Percentiles rank a stretch among this genome's conserved stretches.
Conservation (phyloP, 345 rosid species). For the Firmiana major region DNA sequence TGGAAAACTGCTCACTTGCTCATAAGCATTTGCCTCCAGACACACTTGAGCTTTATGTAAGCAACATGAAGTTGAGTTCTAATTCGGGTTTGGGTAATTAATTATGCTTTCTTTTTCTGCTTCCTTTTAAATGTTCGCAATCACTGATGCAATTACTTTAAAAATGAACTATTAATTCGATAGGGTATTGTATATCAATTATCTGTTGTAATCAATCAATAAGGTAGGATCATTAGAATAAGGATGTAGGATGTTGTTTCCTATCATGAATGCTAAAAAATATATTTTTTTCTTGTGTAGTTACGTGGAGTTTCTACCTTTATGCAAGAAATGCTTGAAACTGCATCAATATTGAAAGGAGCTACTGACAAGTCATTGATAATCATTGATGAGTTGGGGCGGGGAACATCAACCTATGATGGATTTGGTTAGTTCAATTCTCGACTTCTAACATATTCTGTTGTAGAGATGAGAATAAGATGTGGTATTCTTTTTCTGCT, state of each 20-base stretch:
- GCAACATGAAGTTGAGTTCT: background rate
- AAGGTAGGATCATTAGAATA: background rate
- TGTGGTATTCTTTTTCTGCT: background rate
- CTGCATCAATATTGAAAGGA: slow-evolving; percentile 94
- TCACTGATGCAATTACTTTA: too few relatives aligned
- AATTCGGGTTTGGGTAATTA: background rate
- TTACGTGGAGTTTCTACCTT: slow-evolving; percentile 95
- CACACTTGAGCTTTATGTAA: background rate
- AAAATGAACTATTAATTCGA: too few relatives aligned
- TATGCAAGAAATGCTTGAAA: slow-evolving; percentile 99
- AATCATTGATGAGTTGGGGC: slow-evolving; percentile 95
- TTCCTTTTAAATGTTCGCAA: background rate
- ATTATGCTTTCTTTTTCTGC: background rate
- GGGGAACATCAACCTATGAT: slow-evolving; percentile 97
- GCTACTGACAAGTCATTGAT: slow-evolving; percentile 83
- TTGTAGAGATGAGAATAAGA: slow-evolving; percentile 7
- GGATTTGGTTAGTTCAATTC: slow-evolving; percentile 75
- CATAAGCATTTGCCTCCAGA: background rate
- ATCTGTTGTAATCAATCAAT: background rate
- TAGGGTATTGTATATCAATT: background rate
- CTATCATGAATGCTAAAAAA: slow-evolving; percentile 1
- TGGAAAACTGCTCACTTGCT: background rate
- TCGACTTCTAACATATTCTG: background rate
- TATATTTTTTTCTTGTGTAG: slow-evolving; percentile 33
- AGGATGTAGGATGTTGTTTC: background rate